Evolutionary conservation across 805 yeast species (phyloP).

Genomic region (Alloascoidea africana): DNA sequence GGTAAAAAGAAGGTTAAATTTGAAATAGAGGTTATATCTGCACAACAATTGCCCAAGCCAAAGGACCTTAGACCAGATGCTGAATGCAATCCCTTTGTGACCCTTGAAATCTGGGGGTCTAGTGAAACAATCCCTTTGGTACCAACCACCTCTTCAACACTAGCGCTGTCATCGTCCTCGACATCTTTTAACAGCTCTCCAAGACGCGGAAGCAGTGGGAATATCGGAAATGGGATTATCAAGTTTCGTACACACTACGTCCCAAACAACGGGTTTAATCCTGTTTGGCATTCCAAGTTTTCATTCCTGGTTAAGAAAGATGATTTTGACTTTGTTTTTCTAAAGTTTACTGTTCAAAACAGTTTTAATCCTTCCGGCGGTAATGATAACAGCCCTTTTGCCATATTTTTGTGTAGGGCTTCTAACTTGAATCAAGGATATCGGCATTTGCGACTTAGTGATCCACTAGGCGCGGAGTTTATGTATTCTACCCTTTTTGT

Average conservation of each 20-base stretch:
- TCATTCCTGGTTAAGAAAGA: conserved; percentile 22
- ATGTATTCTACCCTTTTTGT: conserved; percentile 42
- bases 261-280: conserved; percentile 71
- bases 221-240: conserved; percentile 2
- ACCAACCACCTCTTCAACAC: background rate
- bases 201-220: no score
- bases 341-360: conserved; percentile 18
- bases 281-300: conserved; percentile 56
- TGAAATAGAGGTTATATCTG: conserved; percentile 46
- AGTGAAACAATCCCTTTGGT: background rate
- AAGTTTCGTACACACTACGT: conserved; percentile 20
- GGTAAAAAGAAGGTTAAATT: conserved; percentile 3
- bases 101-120: conserved; percentile 40
- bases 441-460: conserved; percentile 67
- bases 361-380: conserved; percentile 13
- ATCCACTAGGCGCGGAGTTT: conserved; percentile 66
- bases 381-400: conserved; percentile 31
- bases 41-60: conserved; percentile 72
- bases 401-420: conserved; percentile 45
- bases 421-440: conserved; percentile 62
- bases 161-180: no score
- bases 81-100: conserved; percentile 44
- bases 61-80: conserved; percentile 30
- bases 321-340: conserved; percentile 18
- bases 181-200: no score